Evolutionary conservation across 73 alveolate genomes (phyloP).

Genomic region (Uronychia setigera): DNA sequence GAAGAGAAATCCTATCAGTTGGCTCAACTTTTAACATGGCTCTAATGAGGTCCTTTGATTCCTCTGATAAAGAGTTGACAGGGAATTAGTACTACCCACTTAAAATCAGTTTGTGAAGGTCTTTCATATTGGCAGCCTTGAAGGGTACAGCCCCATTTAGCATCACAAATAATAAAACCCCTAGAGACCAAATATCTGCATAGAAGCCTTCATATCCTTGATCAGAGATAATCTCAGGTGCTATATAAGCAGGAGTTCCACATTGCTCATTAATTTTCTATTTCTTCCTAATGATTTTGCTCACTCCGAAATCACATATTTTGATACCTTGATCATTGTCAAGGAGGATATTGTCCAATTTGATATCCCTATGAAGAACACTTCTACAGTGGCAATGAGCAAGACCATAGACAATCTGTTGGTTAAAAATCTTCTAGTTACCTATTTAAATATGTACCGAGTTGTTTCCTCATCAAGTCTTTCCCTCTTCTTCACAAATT

Average conservation of each 20-base stretch:
- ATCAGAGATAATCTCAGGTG: conserved; percentile 97
- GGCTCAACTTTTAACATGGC: conserved; percentile 45
- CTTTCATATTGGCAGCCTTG: conserved; percentile 87
- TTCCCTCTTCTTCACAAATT: conserved; percentile 50
- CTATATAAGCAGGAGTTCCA: conserved; percentile 99
- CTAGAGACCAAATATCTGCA: conserved; percentile 97
- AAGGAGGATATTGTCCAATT: conserved; percentile 87
- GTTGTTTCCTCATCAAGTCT: conserved; percentile 83
- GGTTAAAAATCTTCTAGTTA: conserved; percentile 52
- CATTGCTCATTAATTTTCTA: conserved; percentile 91
- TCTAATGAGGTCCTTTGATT: conserved; percentile 44
- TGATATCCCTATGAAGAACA: conserved; percentile 89
- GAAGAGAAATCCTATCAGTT: conserved; percentile 42
- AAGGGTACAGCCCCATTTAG: conserved; percentile 96
- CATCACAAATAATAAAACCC: conserved; percentile 89
- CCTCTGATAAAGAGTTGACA: conserved; percentile 20
- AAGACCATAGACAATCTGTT: conserved; percentile 79
- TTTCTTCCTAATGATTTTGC: conserved; percentile 81
- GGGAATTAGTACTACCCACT: conserved; percentile 68
- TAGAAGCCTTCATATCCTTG: conserved; percentile 95
- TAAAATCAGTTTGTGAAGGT: conserved; percentile 77
- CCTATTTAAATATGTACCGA: conserved; percentile 1
- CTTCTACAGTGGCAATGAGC: conserved; percentile 64
- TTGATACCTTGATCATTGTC: conserved; percentile 80
- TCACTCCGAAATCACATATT: conserved; percentile 94